phyloP scores from a whole-genome alignment of 2,329 filamentous ascomycete species.

The Aspergillus transmontanensis region DNA sequence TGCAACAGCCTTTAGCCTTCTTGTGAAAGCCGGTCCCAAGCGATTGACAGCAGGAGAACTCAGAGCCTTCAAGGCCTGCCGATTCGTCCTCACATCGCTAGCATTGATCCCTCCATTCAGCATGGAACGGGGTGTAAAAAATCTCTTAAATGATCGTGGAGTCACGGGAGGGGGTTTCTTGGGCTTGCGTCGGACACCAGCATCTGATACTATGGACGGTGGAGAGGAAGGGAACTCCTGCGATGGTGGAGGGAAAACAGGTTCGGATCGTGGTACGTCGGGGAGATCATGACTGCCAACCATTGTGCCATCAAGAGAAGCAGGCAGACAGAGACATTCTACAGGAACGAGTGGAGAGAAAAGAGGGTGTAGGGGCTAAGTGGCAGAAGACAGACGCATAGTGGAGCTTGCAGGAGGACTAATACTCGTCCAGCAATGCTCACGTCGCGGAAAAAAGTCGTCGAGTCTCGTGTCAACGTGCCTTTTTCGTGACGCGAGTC shows the following conservation, averaged over 20 bases:
- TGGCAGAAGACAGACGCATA: conserved; percentile 19
- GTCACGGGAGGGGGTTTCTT: conserved; percentile 52
- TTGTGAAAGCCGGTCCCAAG: conserved; percentile 45
- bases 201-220: conserved; percentile 43
- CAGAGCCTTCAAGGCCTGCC: conserved; percentile 49
- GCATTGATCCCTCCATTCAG: conserved; percentile 37
- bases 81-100: conserved; percentile 42
- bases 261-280: conserved; percentile 38
- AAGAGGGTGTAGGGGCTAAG: conserved; percentile 11
- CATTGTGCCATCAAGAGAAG: conserved; percentile 32
- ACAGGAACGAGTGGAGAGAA: conserved; percentile 14
- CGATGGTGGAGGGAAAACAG: conserved; percentile 32
- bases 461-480: conserved; percentile 26
- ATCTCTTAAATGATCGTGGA: conserved; percentile 53
- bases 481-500: conserved; percentile 31
- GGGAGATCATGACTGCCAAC: conserved; percentile 33
- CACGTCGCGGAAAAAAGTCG: conserved; percentile 20
- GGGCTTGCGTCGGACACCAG: conserved; percentile 39
- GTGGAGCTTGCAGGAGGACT: conserved; percentile 23
- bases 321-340: conserved; percentile 26
- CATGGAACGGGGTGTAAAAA: conserved; percentile 53
- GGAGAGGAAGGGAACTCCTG: conserved; percentile 46
- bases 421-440: conserved; percentile 9
- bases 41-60: conserved; percentile 47
- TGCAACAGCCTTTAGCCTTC: conserved; percentile 36